A percentile compares a stretch with the other conserved stretches of the same genome.
phyloP scores from a whole-genome alignment of 306 rosid species.

The Malus fusca region DNA sequence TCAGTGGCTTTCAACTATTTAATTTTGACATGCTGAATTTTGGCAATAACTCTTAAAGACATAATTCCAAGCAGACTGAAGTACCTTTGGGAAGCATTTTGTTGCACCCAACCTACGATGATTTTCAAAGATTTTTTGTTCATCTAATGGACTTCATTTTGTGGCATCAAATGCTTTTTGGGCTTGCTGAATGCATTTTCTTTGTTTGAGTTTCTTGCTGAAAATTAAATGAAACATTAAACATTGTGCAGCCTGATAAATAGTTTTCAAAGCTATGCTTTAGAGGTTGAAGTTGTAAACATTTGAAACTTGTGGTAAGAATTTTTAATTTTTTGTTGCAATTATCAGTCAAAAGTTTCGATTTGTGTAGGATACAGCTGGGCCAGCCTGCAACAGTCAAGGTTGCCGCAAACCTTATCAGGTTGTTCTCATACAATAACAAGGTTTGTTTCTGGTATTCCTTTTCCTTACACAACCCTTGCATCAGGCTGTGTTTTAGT shows the following conservation, averaged over 20 bases:
- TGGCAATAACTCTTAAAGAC: neutral
- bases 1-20: neutral
- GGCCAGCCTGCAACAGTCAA: slow-evolving; percentile 96
- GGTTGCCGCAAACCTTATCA: slow-evolving; percentile 83
- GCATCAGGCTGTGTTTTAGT: neutral
- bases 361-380: slow-evolving; percentile 53
- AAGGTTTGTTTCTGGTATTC: slow-evolving; percentile 40
- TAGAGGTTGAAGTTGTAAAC: neutral
- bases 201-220: neutral
- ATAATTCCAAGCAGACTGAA: neutral
- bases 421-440: slow-evolving; percentile 76
- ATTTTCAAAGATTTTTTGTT: neutral
- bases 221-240: neutral
- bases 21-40: neutral
- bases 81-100: neutral
- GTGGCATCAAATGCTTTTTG: neutral
- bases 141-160: neutral
- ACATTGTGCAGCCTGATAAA: neutral
- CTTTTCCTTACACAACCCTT: neutral
- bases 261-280: neutral
- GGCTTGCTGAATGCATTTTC: neutral
- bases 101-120: neutral
- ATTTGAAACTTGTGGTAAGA: neutral
- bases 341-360: neutral
- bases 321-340: neutral